Evolutionary conservation across 768 basidiomycete species (phyloP), one percentile per base, ranked within the genome.

Genomic region (Suillus luteus): DNA sequence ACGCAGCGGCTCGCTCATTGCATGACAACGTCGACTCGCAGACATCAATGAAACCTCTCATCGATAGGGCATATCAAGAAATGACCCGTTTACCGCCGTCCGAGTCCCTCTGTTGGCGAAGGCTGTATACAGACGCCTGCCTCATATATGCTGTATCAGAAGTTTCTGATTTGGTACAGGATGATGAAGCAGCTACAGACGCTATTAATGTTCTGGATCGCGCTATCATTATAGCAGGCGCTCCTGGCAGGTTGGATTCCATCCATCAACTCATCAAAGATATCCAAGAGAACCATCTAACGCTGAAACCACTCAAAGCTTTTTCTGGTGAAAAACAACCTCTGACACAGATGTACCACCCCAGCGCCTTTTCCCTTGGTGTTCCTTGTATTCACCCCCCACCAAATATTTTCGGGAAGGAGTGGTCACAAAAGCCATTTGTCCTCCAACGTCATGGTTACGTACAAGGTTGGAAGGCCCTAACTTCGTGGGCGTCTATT

Each of bases 181-280:
- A 70, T 10, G 69, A 70, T n/a, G 54, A 67, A 10, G 67, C 69
- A 3, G 78, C 76, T 12, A 65, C 79, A 65, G 79, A 79, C 52
- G 79, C 83, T 27, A 83, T 98, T 44, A 77, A 79, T 6, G 76
- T 81, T 15, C 77, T 98, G 31, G 97, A 99, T 71, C 82, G 81
- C 67, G 89, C 90, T 1, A 88, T 98, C 66, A 87, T 99, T 65
- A 82, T 96, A 58, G 89, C 94, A 15, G 95, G 95, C 2, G 86
- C 89, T 2, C 81, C 87, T 27, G 92, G 90, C 14, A 79, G 90
- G 49, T 75, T 86, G 44, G 85, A 90, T 37, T 69, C 89, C 52
- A 81, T 93, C n/a, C 80, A 86, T 51, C 77, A 79, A 33, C 72
- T 92, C 48, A 92, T 99, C 66, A 68, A 69, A 37, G 66, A 70